Evolutionary conservation across 2,329 filamentous ascomycete genomes (phyloP).

Genomic region (Cercospora canescens): DNA sequence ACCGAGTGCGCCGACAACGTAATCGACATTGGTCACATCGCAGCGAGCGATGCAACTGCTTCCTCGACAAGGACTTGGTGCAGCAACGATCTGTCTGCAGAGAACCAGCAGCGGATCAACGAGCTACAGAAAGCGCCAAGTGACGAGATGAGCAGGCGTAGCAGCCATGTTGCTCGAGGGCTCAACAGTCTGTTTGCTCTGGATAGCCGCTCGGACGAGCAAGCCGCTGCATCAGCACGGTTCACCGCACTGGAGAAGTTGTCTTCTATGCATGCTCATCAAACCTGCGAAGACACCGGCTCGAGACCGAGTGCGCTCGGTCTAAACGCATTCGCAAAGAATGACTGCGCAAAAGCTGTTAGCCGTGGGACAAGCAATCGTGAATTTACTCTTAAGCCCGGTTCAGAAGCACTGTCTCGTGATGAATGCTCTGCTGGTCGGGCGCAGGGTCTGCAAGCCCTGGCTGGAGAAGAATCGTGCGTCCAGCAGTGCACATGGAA

Average conservation of each 20-base stretch:
- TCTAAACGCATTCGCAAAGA: neutral
- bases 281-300: constrained; percentile 1
- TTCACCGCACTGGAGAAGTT: constrained; percentile 4
- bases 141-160: neutral
- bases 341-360: neutral
- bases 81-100: constrained; percentile 17
- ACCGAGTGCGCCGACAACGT: constrained; percentile 27
- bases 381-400: neutral
- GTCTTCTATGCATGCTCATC: constrained; percentile 1
- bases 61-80: constrained; percentile 29
- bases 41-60: constrained; percentile 10
- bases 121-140: neutral
- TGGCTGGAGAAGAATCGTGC: constrained; percentile 8
- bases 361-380: neutral
- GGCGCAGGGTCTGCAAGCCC: constrained; percentile 4
- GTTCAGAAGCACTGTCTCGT: constrained; percentile 7
- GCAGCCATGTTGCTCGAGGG: neutral
- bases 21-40: constrained; percentile 27
- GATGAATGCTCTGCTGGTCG: constrained; percentile 1
- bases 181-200: constrained; percentile 5
- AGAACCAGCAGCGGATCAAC: neutral
- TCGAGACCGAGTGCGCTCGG: neutral
- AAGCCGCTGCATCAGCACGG: constrained; percentile 1
- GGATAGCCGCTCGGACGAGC: constrained; percentile 2
- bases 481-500: neutral